Percentiles rank a stretch among this genome's conserved stretches.
Conservation (phyloP, 441 rosid genomes). For the Francoa sonchifolia region DNA sequence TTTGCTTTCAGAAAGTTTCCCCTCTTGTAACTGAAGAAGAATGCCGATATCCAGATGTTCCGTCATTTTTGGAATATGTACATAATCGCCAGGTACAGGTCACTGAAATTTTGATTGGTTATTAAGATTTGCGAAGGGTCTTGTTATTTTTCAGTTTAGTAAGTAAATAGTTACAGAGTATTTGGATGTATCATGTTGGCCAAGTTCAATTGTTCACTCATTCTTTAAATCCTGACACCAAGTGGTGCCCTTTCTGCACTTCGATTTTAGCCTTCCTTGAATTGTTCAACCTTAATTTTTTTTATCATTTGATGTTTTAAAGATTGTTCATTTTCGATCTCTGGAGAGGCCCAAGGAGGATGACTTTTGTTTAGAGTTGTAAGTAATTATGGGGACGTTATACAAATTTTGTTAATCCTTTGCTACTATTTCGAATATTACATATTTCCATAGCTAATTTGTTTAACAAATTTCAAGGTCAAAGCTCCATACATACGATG, state of each 20-base stretch:
- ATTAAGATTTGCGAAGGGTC: constrained; percentile 1
- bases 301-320: constrained; percentile 13
- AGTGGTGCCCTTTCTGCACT: background rate
- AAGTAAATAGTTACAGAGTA: no score
- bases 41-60: constrained; percentile 61
- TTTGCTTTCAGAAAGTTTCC: constrained; percentile 76
- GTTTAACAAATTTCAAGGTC: constrained; percentile 47
- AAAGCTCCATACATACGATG: constrained; percentile 72
- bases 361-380: constrained; percentile 77
- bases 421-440: background rate
- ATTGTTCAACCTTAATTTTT: constrained; percentile 11
- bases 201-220: no score
- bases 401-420: background rate
- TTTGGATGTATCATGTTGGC: no score
- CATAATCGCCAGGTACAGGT: constrained; percentile 80
- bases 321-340: constrained; percentile 82
- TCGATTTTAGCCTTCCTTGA: background rate
- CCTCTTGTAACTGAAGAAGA: constrained; percentile 40
- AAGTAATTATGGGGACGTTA: constrained; percentile 19
- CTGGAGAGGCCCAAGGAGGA: constrained; percentile 88
- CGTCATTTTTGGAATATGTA: constrained; percentile 85
- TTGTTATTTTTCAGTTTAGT: constrained; percentile 1
- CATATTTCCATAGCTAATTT: constrained; percentile 13
- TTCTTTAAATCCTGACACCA: no score
- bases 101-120: constrained; percentile 1